These are phyloP conservation scores for Kentomonas sorsogonicus DNA, from an alignment of 208 protist genomes.

Conservation along the genomic window DNA sequence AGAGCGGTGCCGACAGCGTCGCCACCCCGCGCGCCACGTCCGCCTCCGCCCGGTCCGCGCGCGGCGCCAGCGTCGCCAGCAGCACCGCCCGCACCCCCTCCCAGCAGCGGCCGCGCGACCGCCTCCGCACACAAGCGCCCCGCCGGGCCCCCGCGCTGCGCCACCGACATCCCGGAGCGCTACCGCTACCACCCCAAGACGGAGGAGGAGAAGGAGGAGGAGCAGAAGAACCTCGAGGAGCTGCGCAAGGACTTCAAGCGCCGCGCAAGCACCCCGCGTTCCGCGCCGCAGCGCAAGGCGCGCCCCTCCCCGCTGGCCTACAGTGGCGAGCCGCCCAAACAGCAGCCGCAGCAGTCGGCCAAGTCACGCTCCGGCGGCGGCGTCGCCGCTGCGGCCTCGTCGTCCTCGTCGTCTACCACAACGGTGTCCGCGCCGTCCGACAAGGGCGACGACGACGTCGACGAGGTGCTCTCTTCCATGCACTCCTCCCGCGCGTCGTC, in stretches of 20 bases:
- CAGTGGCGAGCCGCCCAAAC: neutral
- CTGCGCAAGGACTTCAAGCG: conserved; percentile 12
- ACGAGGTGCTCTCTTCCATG: no score
- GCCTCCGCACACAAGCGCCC: neutral
- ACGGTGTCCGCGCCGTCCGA: neutral
- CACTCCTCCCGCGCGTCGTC: no score
- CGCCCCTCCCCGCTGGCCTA: neutral
- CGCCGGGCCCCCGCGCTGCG: conserved; percentile 29
- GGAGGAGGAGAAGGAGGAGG: conserved; percentile 15
- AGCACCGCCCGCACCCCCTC: conserved; percentile 1
- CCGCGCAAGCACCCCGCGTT: no score
- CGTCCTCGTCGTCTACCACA: conserved; percentile 4
- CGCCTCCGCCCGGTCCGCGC: neutral
- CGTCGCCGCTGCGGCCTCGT: no score
- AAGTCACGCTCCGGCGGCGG: neutral
- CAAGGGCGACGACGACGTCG: neutral
- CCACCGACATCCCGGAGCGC: conserved; percentile 42
- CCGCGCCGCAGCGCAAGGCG: neutral
- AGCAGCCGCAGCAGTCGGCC: neutral
- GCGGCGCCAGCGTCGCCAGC: neutral
- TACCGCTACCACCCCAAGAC: conserved; percentile 49
- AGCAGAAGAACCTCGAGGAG: neutral
- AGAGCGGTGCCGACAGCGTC: neutral
- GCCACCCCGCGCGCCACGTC: neutral
- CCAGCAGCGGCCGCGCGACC: neutral